These are phyloP conservation scores for Yarrowia yakushimensis DNA, from an alignment of 805 yeast species.

Conservation along the genomic window DNA sequence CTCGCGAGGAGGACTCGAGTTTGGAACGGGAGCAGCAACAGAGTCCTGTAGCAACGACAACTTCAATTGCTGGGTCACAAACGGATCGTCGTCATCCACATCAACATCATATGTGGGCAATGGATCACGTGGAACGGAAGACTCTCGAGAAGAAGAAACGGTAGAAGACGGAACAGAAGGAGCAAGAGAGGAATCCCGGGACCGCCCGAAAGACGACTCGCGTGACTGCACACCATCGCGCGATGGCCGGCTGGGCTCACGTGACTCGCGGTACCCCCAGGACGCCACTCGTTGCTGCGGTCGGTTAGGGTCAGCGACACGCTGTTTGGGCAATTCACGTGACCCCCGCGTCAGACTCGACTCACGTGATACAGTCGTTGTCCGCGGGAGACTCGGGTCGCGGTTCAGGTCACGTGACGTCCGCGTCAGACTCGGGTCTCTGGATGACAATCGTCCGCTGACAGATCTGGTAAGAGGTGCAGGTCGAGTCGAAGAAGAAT, in stretches of 20 bases:
- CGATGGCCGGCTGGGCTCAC: not conserved
- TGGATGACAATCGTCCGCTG: not conserved
- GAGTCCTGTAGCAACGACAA: not conserved
- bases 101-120: not conserved
- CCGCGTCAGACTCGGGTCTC: not conserved
- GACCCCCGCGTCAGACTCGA: not conserved
- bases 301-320: not conserved
- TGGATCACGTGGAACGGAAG: not conserved
- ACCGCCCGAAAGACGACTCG: not conserved
- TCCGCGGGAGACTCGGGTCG: not conserved
- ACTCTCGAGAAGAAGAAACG: not conserved
- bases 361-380: not conserved
- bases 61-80: not conserved
- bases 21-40: not conserved
- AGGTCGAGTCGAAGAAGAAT: not conserved
- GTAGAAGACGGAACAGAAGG: not conserved
- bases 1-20: not conserved
- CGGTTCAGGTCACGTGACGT: not conserved
- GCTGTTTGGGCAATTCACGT: not conserved
- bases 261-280: too few relatives aligned
- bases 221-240: too few relatives aligned
- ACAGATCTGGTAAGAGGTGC: not conserved
- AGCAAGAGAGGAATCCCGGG: not conserved
- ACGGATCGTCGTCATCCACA: conserved; percentile 9
- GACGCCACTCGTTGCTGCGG: not conserved